phyloP scores from a whole-genome alignment of 768 basidiomycete species.

The Russula brevipes region DNA sequence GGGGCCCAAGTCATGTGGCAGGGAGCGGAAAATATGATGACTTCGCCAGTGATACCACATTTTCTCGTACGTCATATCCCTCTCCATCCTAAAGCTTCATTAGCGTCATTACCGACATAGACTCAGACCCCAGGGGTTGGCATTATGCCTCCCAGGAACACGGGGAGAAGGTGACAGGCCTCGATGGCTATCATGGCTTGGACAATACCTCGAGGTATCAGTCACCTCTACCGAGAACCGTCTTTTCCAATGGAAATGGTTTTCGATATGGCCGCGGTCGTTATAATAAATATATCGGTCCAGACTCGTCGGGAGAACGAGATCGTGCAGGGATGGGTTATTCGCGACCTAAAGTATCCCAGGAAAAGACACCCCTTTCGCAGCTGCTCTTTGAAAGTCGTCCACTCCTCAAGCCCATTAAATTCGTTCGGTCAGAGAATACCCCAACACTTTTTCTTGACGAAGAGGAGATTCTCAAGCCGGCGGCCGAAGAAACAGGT shows the following conservation, averaged over 20 bases:
- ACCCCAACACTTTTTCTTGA: conserved; percentile 48
- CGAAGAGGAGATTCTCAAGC: conserved; percentile 58
- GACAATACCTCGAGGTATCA: not conserved
- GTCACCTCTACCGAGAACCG: not conserved
- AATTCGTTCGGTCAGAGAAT: conserved; percentile 57
- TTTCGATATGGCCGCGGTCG: conserved; percentile 5
- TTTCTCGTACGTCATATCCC: conserved; percentile 1
- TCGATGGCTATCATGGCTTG: not conserved
- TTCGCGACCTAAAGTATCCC: conserved; percentile 31
- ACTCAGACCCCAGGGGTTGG: not conserved
- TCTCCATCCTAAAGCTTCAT: not conserved
- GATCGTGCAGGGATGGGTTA: conserved; percentile 29
- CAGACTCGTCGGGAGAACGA: conserved; percentile 17
- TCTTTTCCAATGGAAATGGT: not conserved
- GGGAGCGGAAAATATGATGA: conserved; percentile 20
- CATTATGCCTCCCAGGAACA: not conserved
- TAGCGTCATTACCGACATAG: not conserved
- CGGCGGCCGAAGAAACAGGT: conserved; percentile 51
- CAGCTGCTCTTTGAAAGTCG: conserved; percentile 51
- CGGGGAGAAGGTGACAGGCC: not conserved
- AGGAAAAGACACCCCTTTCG: conserved; percentile 50
- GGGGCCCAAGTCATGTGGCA: conserved; percentile 14
- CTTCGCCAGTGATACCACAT: conserved; percentile 1
- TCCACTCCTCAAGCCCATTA: conserved; percentile 60
- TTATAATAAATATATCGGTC: not conserved